Evolutionary conservation across 106 monocot genomes (phyloP).

Genomic region (Chionographis japonica): DNA sequence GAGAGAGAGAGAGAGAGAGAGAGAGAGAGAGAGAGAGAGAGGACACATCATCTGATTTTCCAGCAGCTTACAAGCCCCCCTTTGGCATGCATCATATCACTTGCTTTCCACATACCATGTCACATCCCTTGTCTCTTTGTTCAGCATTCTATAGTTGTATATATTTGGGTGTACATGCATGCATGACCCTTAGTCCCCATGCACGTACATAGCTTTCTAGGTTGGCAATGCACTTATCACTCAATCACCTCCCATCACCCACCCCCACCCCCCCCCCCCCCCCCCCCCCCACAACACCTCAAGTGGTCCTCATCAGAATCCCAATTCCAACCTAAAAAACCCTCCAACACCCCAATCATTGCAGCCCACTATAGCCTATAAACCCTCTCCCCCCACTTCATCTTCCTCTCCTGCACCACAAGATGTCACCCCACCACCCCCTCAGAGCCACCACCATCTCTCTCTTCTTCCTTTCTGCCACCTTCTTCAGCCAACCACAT

Average conservation of each 20-base stretch:
- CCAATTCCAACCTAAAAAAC: no score
- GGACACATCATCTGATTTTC: no score
- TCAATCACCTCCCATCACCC: not conserved
- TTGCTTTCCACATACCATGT: no score
- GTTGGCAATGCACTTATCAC: not conserved
- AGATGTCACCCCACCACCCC: not conserved
- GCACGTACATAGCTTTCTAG: not conserved
- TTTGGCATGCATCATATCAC: no score
- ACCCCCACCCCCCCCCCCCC: not conserved
- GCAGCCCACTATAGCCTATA: not conserved
- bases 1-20: no score
- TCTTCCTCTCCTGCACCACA: not conserved
- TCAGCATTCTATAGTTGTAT: no score
- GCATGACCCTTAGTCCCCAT: not conserved
- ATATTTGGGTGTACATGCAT: no score
- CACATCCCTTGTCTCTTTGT: no score
- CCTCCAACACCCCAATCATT: conserved; percentile 1
- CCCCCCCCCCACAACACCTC: no score
- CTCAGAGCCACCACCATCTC: not conserved
- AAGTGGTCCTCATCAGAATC: conserved; percentile 10
- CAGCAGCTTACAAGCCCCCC: no score
- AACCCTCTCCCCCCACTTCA: not conserved
- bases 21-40: no score
- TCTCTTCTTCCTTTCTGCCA: conserved; percentile 2
- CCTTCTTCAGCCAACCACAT: not conserved